A percentile compares a stretch with the other conserved stretches of the same genome.
Conservation (phyloP, 495 filamentous ascomycete species). For the Hyphodiscus hymeniophilus region DNA sequence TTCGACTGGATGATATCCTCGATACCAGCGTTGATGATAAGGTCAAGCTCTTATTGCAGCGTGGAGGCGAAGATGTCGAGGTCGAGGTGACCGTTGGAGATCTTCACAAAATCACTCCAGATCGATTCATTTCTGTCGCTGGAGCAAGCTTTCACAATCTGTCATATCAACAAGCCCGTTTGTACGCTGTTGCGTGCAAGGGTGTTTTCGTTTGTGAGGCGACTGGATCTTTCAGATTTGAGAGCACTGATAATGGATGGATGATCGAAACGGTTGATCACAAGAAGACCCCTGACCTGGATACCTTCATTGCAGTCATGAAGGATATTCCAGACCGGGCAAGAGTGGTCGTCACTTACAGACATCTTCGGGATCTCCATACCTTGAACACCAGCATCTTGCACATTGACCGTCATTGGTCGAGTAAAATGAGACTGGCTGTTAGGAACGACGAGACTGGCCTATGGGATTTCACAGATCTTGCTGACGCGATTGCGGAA, state of each 20-base stretch:
- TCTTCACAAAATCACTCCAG: slow-evolving; percentile 88
- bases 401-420: slow-evolving; percentile 92
- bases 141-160: slow-evolving; percentile 91
- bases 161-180: slow-evolving; percentile 90
- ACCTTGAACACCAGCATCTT: slow-evolving; percentile 89
- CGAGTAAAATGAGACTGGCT: slow-evolving; percentile 85
- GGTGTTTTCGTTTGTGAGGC: slow-evolving; percentile 95
- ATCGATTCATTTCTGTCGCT: slow-evolving; percentile 88
- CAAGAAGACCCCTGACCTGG: slow-evolving; percentile 75
- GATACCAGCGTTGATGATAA: slow-evolving; percentile 76
- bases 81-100: slow-evolving; percentile 83
- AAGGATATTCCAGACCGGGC: slow-evolving; percentile 81
- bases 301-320: slow-evolving; percentile 88
- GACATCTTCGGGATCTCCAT: slow-evolving; percentile 90
- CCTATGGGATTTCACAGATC: slow-evolving; percentile 87
- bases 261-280: slow-evolving; percentile 84
- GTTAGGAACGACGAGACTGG: slow-evolving; percentile 86
- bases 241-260: slow-evolving; percentile 86
- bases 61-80: slow-evolving; percentile 81
- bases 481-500: slow-evolving; percentile 71
- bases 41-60: slow-evolving; percentile 70
- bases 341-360: slow-evolving; percentile 87
- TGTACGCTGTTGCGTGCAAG: slow-evolving; percentile 85
- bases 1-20: slow-evolving; percentile 85
- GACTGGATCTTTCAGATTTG: slow-evolving; percentile 88